Base-by-base conservation (phyloP, 2,329 filamentous ascomycete genomes). In the Aspergillus novofumigatus region DNA sequence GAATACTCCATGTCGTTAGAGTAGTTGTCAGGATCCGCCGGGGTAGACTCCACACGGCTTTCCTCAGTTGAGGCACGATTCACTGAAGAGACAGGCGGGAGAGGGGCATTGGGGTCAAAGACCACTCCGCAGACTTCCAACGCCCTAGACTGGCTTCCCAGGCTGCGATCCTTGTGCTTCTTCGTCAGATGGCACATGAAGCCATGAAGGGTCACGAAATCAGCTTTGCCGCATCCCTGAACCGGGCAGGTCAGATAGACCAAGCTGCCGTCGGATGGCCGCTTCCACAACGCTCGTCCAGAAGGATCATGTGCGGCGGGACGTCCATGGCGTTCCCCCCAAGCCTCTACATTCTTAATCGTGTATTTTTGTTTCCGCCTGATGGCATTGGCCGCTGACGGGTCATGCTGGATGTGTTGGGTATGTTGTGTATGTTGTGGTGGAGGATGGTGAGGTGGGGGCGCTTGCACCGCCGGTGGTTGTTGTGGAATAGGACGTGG, bases 141-240 rank as follows among this genome's bases (percentile, higher is more conserved):
- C 4, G 73, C 73, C 14, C 73, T 66, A 11, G 72, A 75, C 49
- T 75, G 73, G 59, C 72, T 75, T 29, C 73, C 73, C 54, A 75
- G 54, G 20, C 69, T 75, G 53, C 72, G 70, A 57, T 75, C 73
- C 53, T 75, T 75, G 62, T 75, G 73, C 57, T 75, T 75, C 60
- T 75, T 75, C 4, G 73, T 75, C 53, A 75, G 63, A 52, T 75
- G 73, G 63, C 73, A 75, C 72, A 75, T 75, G 62, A 75, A 75
- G 20, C 73, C 73, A 53, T 75, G 73, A 9, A 75, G 66, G 2
- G 73, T 75, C 56, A 75, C 72, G 53, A 75, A 75, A 58, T 75
- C 73, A 0, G 72, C 70, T 62, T 75, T 75, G 4, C 71, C 69
- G 56, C 73, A 75, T 25, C 72, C 72, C 3, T 66, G 63, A 2